phyloP scores from a whole-genome alignment of 1,284 basidiomycete species.

The Ceratobasidium sp. region DNA sequence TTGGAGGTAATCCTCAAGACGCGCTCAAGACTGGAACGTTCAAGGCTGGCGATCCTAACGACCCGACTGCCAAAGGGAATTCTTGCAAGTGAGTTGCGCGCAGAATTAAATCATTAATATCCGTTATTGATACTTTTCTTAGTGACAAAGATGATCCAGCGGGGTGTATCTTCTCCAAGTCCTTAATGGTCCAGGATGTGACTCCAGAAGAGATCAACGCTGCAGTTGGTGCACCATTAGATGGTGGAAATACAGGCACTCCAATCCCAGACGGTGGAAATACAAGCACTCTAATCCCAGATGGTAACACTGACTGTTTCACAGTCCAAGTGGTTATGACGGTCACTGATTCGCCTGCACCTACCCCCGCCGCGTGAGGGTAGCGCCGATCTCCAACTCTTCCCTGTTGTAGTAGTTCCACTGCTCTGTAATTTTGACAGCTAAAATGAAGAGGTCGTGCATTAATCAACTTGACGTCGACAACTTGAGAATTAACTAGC shows the following conservation, averaged over 20 bases:
- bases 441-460: background rate
- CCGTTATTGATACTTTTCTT: constrained; percentile 54
- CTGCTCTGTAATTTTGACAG: constrained; percentile 13
- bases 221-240: constrained; percentile 46
- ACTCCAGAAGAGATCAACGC: constrained; percentile 71
- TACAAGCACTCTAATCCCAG: constrained; percentile 33
- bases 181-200: constrained; percentile 69
- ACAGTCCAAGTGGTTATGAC: constrained; percentile 46
- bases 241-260: constrained; percentile 16
- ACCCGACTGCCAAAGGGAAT: constrained; percentile 62
- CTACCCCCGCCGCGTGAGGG: constrained; percentile 41
- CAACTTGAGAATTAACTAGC: background rate
- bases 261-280: constrained; percentile 36
- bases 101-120: constrained; percentile 59
- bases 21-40: constrained; percentile 76
- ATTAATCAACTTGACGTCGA: background rate
- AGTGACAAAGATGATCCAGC: constrained; percentile 65
- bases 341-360: constrained; percentile 36
- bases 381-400: constrained; percentile 46
- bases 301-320: constrained; percentile 42
- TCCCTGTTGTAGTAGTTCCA: constrained; percentile 50
- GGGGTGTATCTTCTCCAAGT: constrained; percentile 75
- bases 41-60: constrained; percentile 67
- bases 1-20: constrained; percentile 73
- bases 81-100: constrained; percentile 54